Percentiles rank a stretch among this genome's conserved stretches.
Evolutionary conservation across 257 asterid species (phyloP).

Genomic region (Vinca minor): DNA sequence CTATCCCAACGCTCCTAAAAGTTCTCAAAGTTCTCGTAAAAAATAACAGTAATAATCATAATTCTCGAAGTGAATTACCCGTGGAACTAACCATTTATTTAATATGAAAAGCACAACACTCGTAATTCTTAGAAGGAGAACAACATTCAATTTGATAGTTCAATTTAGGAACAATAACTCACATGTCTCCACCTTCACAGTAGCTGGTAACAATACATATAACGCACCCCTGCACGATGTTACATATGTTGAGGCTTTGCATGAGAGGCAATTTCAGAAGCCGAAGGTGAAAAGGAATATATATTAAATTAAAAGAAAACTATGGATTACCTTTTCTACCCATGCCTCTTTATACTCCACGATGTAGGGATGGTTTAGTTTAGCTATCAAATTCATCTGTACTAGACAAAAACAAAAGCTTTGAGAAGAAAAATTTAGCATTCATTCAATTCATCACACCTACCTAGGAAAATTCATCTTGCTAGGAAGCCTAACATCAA

Average conservation of each 20-base stretch:
- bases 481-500: neutral
- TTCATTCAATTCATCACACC: neutral
- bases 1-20: neutral
- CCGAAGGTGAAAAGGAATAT: too few relatives aligned
- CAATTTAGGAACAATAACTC: conserved; percentile 27
- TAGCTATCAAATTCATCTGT: conserved; percentile 70
- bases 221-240: conserved; percentile 45
- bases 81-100: neutral
- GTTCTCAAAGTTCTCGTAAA: too few relatives aligned
- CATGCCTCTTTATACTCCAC: conserved; percentile 84
- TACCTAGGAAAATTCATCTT: neutral
- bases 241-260: conserved; percentile 15
- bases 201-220: conserved; percentile 74
- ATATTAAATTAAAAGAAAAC: neutral
- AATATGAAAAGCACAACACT: neutral
- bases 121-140: neutral
- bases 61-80: neutral
- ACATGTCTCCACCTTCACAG: conserved; percentile 92
- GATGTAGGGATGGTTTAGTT: conserved; percentile 72
- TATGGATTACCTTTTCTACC: conserved; percentile 65
- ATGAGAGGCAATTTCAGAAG: conserved; percentile 14
- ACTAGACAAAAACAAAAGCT: conserved; percentile 5
- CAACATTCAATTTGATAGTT: conserved; percentile 4
- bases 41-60: too few relatives aligned
- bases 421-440: neutral